phyloP scores from a whole-genome alignment of 768 basidiomycete genomes.

The Rhizopogon vinicolor region DNA sequence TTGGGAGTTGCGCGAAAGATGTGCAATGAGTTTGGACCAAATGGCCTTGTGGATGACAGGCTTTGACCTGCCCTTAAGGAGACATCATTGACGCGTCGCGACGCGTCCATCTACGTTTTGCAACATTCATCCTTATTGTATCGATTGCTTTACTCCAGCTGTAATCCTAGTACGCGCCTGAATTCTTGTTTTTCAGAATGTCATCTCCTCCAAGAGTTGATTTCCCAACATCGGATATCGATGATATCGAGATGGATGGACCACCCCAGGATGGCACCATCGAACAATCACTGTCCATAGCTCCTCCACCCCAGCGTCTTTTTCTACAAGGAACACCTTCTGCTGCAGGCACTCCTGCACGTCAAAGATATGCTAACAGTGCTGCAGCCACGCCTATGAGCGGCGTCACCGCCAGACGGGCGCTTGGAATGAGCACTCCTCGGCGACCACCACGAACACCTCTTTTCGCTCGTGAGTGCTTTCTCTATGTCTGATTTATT shows the following conservation, averaged over 20 bases:
- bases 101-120: slow-evolving; percentile 30
- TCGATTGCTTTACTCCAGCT: too few relatives aligned
- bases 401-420: slow-evolving; percentile 45
- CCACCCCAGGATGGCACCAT: slow-evolving; percentile 17
- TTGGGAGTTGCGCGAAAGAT: too few relatives aligned
- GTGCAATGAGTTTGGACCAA: too few relatives aligned
- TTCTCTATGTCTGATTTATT: not conserved
- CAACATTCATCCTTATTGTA: not conserved
- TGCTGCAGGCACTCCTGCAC: slow-evolving; percentile 44
- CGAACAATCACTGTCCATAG: slow-evolving; percentile 33
- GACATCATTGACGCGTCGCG: slow-evolving; percentile 47
- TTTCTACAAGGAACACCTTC: slow-evolving; percentile 56
- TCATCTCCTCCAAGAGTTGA: slow-evolving; percentile 63
- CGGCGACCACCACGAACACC: slow-evolving; percentile 37
- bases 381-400: slow-evolving; percentile 40
- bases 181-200: slow-evolving; percentile 30
- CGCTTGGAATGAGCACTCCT: slow-evolving; percentile 53
- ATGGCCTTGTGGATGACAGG: slow-evolving; percentile 2
- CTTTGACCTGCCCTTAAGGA: slow-evolving; percentile 42
- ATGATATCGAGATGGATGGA: slow-evolving; percentile 53
- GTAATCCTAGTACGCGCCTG: not conserved
- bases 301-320: slow-evolving; percentile 40
- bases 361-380: slow-evolving; percentile 30
- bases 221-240: slow-evolving; percentile 55
- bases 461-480: slow-evolving; percentile 44